These are phyloP conservation scores for Ramaria sp. DNA, from an alignment of 768 basidiomycete species.

Conservation along the genomic window DNA sequence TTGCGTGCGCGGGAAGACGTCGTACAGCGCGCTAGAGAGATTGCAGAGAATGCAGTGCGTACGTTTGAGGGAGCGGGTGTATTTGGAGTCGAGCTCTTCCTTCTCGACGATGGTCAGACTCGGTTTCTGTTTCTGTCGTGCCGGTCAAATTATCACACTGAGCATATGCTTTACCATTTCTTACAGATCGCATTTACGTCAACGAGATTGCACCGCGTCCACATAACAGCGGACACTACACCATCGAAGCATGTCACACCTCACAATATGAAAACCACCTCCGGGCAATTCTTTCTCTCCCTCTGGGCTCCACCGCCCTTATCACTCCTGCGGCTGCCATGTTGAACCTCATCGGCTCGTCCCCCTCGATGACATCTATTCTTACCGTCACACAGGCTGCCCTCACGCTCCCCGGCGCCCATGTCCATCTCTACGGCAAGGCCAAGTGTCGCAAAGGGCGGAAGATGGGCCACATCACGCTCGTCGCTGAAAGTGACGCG, in stretches of 20 bases:
- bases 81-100: conserved; percentile 98
- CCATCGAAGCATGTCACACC: conserved; percentile 93
- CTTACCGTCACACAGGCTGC: conserved; percentile 45
- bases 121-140: background rate
- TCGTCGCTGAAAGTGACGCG: conserved; percentile 77
- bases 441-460: conserved; percentile 76
- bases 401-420: conserved; percentile 60
- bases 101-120: conserved; percentile 69
- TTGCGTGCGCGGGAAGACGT: conserved; percentile 44
- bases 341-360: conserved; percentile 91
- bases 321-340: conserved; percentile 83
- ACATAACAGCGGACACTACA: conserved; percentile 98
- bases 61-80: conserved; percentile 83
- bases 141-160: background rate
- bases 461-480: conserved; percentile 96
- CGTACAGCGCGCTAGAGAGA: conserved; percentile 43
- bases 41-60: conserved; percentile 75
- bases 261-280: conserved; percentile 98
- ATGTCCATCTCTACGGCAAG: conserved; percentile 93
- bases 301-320: conserved; percentile 79
- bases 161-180: background rate
- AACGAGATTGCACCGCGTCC: conserved; percentile 98
- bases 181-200: conserved; percentile 25
- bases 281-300: conserved; percentile 82
- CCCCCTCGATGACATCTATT: conserved; percentile 53